These are phyloP conservation scores for Nidula microcarpa DNA, from an alignment of 768 basidiomycete genomes.

Conservation along the genomic window DNA sequence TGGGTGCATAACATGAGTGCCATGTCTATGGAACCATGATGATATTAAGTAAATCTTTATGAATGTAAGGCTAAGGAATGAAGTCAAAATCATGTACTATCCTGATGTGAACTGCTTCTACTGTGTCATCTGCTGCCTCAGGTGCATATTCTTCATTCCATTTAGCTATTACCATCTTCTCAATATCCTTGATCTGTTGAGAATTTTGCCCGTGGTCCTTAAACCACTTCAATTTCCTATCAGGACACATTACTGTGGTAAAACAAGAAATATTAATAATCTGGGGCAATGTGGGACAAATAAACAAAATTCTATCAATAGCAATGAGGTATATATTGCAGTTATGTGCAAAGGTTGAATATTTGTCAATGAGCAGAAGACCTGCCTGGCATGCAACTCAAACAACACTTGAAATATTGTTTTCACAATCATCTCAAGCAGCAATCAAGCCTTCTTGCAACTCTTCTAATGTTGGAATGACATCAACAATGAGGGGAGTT, in stretches of 20 bases:
- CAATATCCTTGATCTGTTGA: background rate
- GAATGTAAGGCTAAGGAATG: too few relatives aligned
- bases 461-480: background rate
- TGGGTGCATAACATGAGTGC: background rate
- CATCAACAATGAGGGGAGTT: too few relatives aligned
- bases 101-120: background rate
- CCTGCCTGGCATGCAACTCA: slow-evolving; percentile 13
- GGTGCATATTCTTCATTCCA: background rate
- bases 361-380: slow-evolving; percentile 13
- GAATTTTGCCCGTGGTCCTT: background rate
- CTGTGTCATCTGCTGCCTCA: background rate
- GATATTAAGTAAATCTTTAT: background rate
- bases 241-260: slow-evolving; percentile 17
- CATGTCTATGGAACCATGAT: background rate
- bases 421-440: slow-evolving; percentile 9
- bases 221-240: slow-evolving; percentile 1
- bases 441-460: slow-evolving; percentile 9
- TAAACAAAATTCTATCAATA: slow-evolving; percentile 10
- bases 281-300: slow-evolving; percentile 12
- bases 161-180: background rate
- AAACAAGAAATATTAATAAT: slow-evolving; percentile 1
- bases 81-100: too few relatives aligned
- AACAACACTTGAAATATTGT: slow-evolving; percentile 11
- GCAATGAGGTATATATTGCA: slow-evolving; percentile 13
- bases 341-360: slow-evolving; percentile 6